Percentiles rank a stretch among this genome's conserved stretches.
These are phyloP conservation scores for Apiospora arundinis DNA, from an alignment of 2,329 filamentous ascomycete species.

Conservation along the genomic window DNA sequence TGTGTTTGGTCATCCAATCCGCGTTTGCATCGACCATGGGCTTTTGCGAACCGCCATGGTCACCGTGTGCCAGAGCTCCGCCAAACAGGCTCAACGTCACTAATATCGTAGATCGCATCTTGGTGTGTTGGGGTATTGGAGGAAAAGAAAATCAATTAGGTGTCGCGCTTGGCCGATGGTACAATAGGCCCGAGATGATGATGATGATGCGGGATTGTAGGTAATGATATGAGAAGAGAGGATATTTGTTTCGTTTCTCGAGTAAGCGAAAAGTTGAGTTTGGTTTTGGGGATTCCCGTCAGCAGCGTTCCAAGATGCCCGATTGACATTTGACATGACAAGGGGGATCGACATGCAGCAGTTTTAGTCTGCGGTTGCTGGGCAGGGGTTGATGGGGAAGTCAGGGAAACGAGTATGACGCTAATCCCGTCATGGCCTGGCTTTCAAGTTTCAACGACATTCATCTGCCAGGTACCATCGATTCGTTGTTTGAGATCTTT, in stretches of 20 bases:
- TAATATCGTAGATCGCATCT: conserved; percentile 43
- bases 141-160: background rate
- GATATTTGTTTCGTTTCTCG: background rate
- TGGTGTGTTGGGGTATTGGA: conserved; percentile 10
- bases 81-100: conserved; percentile 48
- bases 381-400: background rate
- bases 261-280: background rate
- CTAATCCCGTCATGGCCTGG: conserved; percentile 8
- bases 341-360: conserved; percentile 6
- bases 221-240: background rate
- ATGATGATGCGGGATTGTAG: background rate
- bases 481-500: background rate
- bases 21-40: conserved; percentile 61
- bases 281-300: conserved; percentile 16
- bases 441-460: background rate
- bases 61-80: conserved; percentile 53
- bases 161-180: background rate
- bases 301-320: background rate
- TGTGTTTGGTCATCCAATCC: conserved; percentile 70
- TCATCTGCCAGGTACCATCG: background rate
- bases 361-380: background rate
- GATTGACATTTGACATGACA: conserved; percentile 14
- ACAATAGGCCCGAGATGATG: background rate
- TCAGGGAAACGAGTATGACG: background rate
- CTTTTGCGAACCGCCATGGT: conserved; percentile 58